Evolutionary conservation across 1,284 basidiomycete species (phyloP).

Genomic region (Sanghuangporus weigelae): DNA sequence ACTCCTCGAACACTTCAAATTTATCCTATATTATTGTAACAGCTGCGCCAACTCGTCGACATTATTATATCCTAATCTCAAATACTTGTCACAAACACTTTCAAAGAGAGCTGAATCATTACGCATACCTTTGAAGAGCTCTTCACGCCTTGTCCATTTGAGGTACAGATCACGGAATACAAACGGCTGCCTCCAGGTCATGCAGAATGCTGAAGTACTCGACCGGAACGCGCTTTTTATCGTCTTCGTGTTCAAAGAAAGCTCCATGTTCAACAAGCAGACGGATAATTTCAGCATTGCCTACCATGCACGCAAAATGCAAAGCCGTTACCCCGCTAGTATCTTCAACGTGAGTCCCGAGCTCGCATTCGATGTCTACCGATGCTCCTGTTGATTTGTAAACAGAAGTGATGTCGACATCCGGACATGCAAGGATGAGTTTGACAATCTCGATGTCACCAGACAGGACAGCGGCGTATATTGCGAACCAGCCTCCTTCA

Average conservation of each 20-base stretch:
- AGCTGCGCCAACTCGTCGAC: neutral
- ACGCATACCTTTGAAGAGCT: neutral
- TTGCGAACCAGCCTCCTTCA: neutral
- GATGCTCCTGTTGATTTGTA: neutral
- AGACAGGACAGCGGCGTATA: conserved; percentile 3
- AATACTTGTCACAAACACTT: neutral
- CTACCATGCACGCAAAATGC: conserved; percentile 13
- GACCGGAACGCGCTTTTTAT: neutral
- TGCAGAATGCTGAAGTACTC: conserved; percentile 8
- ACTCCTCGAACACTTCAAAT: neutral
- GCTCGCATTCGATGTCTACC: neutral
- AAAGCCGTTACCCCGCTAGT: conserved; percentile 4
- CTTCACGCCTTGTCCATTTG: neutral
- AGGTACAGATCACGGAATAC: neutral
- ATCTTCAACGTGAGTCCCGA: neutral
- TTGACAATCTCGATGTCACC: conserved; percentile 6
- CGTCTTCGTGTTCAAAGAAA: neutral
- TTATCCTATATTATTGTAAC: neutral
- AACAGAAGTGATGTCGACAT: neutral
- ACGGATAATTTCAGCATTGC: conserved; percentile 1
- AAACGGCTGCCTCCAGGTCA: neutral
- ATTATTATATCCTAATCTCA: neutral
- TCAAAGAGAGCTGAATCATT: neutral
- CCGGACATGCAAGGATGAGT: neutral
- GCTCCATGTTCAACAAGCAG: conserved; percentile 1